These are phyloP conservation scores for Mucor saturninus DNA, from an alignment of 371 early-diverging fungal species.

Conservation along the genomic window DNA sequence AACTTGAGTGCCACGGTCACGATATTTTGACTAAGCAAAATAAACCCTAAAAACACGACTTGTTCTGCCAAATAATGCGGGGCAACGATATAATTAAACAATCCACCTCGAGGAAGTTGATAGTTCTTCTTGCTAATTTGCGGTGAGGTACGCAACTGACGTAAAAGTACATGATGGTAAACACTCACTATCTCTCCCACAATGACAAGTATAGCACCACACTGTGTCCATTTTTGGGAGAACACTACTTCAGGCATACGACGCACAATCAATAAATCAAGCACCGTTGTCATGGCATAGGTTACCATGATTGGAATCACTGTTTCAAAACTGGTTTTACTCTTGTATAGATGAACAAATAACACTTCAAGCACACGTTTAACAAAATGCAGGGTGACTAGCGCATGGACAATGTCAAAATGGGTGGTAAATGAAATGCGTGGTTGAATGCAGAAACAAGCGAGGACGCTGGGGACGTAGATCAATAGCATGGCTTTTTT, in stretches of 20 bases:
- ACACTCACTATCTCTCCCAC: conserved; percentile 13
- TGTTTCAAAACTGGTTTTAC: conserved; percentile 19
- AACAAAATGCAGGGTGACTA: conserved; percentile 24
- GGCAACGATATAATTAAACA: conserved; percentile 26
- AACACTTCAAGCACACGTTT: conserved; percentile 31
- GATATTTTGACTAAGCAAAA: conserved; percentile 31
- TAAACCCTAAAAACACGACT: conserved; percentile 28
- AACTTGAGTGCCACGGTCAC: conserved; percentile 22
- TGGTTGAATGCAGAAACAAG: conserved; percentile 8
- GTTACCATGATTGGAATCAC: background rate
- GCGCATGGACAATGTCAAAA: conserved; percentile 19
- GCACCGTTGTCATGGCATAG: conserved; percentile 14
- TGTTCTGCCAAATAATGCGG: conserved; percentile 38
- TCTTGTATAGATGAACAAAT: conserved; percentile 25
- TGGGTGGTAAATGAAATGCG: background rate
- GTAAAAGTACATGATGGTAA: conserved; percentile 21
- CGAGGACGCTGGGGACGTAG: conserved; percentile 27
- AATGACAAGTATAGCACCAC: conserved; percentile 7
- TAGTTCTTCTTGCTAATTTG: conserved; percentile 5
- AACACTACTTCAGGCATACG: conserved; percentile 9
- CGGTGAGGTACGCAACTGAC: conserved; percentile 10
- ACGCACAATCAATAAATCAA: conserved; percentile 18
- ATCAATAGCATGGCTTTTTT: conserved; percentile 29
- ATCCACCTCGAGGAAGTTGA: conserved; percentile 27
- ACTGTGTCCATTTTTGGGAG: background rate